These are phyloP conservation scores for Boletellus emodensis DNA, from an alignment of 768 basidiomycete species.

Conservation along the genomic window DNA sequence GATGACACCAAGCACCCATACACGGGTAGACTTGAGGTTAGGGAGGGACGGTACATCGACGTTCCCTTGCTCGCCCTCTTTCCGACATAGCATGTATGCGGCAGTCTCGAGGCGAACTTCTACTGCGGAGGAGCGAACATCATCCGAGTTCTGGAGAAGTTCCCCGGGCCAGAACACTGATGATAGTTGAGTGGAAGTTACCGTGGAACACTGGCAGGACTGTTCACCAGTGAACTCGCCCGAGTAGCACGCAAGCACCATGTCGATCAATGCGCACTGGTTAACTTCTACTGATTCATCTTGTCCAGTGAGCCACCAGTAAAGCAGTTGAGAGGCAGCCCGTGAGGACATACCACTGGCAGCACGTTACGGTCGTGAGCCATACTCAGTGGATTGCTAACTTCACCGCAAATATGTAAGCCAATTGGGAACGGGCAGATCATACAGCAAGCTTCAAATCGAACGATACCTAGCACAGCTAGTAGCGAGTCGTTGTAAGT, in stretches of 20 bases:
- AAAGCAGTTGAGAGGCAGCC: background rate
- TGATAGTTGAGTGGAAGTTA: background rate
- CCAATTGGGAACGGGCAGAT: too few species aligned
- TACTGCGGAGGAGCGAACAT: conserved; percentile 70
- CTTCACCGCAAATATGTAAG: too few species aligned
- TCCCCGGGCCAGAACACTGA: conserved; percentile 74
- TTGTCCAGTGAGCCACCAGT: conserved; percentile 54
- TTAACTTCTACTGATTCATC: conserved; percentile 89
- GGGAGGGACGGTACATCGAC: conserved; percentile 37
- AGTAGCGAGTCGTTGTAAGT: too few species aligned
- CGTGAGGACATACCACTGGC: conserved; percentile 22
- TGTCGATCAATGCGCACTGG: conserved; percentile 95
- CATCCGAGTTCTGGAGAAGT: conserved; percentile 93
- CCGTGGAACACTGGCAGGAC: background rate
- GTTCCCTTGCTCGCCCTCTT: conserved; percentile 6
- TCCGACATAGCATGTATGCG: conserved; percentile 36
- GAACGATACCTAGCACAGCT: too few species aligned
- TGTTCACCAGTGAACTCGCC: conserved; percentile 80
- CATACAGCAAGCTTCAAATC: too few species aligned
- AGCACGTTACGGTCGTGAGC: conserved; percentile 28
- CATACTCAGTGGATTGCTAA: conserved; percentile 11
- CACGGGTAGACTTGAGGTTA: conserved; percentile 61
- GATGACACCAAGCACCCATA: conserved; percentile 27
- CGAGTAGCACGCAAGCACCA: conserved; percentile 92
- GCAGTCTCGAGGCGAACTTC: conserved; percentile 80